Conservation (phyloP, 2,329 filamentous ascomycete genomes). For the Neurospora sp. region DNA sequence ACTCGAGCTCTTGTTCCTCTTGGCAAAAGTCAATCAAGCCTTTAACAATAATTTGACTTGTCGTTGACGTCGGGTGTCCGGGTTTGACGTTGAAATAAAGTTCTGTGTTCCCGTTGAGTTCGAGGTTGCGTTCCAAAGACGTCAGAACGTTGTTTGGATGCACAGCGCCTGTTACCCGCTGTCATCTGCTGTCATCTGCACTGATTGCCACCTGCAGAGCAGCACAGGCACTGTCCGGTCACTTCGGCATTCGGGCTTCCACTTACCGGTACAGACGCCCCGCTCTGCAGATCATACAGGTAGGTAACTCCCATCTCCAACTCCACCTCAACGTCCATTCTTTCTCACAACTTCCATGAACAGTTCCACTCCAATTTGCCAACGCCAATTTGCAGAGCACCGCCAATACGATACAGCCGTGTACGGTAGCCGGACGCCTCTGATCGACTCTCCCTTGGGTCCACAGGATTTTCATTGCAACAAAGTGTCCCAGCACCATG, state of each 20-base stretch:
- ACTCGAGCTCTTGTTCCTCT: background rate
- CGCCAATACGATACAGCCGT: background rate
- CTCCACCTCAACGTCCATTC: background rate
- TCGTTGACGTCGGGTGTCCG: background rate
- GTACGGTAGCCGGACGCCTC: background rate
- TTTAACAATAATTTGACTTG: constrained; percentile 9
- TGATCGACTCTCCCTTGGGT: background rate
- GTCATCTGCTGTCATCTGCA: background rate
- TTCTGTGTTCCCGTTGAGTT: background rate
- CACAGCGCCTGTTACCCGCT: background rate
- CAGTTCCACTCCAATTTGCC: background rate
- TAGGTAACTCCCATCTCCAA: background rate
- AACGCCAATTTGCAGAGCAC: background rate
- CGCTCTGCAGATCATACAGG: background rate
- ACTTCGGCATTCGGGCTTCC: background rate
- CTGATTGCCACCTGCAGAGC: constrained; percentile 1
- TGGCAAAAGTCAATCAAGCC: constrained; percentile 24
- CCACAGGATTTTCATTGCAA: background rate
- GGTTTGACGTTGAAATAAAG: constrained; percentile 4
- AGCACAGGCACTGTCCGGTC: background rate
- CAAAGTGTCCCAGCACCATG: background rate
- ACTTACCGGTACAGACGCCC: background rate
- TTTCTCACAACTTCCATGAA: background rate
- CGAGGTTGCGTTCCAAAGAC: background rate
- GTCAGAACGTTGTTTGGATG: background rate